These are phyloP conservation scores for Kregervanrija fluxuum DNA, from an alignment of 805 yeast genomes.

Conservation along the genomic window DNA sequence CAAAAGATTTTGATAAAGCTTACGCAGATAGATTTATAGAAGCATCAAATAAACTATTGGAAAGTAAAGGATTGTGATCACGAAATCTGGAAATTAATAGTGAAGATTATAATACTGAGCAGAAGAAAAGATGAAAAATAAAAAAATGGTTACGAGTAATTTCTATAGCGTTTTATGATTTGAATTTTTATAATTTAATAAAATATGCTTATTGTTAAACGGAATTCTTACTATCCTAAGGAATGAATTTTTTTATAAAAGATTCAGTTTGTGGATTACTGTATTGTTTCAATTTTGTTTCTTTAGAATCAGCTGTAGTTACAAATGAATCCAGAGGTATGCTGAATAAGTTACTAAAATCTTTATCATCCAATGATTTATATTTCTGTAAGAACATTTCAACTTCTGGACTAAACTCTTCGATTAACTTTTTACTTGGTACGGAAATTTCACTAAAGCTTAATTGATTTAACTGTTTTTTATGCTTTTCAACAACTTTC, in stretches of 20 bases:
- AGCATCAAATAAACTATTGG: conserved; percentile 20
- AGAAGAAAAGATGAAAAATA: too few species aligned
- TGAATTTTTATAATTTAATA: background rate
- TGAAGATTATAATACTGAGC: too few species aligned
- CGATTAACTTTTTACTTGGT: conserved; percentile 11
- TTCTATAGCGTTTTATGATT: background rate
- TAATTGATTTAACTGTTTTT: conserved; percentile 8
- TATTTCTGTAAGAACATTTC: conserved; percentile 1
- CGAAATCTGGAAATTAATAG: too few species aligned
- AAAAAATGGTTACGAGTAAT: background rate
- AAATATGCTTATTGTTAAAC: too few species aligned
- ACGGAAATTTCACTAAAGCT: conserved; percentile 7
- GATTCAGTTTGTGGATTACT: conserved; percentile 24
- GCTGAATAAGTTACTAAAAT: conserved; percentile 10
- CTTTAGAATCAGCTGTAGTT: conserved; percentile 15
- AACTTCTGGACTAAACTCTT: conserved; percentile 9
- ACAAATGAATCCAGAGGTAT: conserved; percentile 14
- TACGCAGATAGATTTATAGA: conserved; percentile 23
- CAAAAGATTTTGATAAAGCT: conserved; percentile 24
- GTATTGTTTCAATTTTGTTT: conserved; percentile 9
- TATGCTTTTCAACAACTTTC: conserved; percentile 15
- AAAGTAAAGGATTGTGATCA: conserved; percentile 8
- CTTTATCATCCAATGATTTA: conserved; percentile 1
- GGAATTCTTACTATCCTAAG: too few species aligned
- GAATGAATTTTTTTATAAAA: conserved; percentile 16